Percentiles rank a stretch among this genome's conserved stretches.
phyloP scores from a whole-genome alignment of 2,329 filamentous ascomycete genomes.

The Microascus cirrosus region DNA sequence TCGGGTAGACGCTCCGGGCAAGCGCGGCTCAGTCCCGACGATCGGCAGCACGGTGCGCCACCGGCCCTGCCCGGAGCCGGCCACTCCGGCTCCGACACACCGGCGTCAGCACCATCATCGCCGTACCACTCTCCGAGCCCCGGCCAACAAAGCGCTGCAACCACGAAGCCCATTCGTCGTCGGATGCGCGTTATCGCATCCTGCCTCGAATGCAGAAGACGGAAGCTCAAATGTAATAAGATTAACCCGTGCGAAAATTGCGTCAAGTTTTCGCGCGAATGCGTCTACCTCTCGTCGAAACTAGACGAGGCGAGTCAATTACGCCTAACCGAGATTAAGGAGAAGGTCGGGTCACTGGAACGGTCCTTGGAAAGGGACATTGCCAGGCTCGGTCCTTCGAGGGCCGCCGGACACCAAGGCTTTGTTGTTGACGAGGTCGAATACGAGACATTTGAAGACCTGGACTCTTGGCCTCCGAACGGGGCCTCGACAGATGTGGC shows the following conservation, averaged over 20 bases:
- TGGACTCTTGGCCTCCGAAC: conserved; percentile 49
- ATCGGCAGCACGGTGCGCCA: neutral
- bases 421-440: conserved; percentile 38
- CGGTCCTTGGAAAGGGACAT: conserved; percentile 59
- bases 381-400: conserved; percentile 28
- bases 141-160: neutral
- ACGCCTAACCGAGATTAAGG: conserved; percentile 66
- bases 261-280: conserved; percentile 39
- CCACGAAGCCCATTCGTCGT: conserved; percentile 32
- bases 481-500: conserved; percentile 54
- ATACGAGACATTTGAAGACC: conserved; percentile 48
- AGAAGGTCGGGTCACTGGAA: conserved; percentile 64
- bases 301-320: conserved; percentile 60
- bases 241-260: conserved; percentile 60
- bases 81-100: neutral
- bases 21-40: neutral
- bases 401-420: conserved; percentile 19
- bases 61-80: neutral
- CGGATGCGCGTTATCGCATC: conserved; percentile 58
- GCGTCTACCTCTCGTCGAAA: conserved; percentile 53
- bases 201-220: conserved; percentile 59
- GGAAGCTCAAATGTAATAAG: conserved; percentile 73
- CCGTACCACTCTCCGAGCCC: neutral
- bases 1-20: neutral
- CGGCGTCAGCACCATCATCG: neutral